Evolutionary conservation across 306 rosid genomes (phyloP).

Genomic region (Sechiopsis laciniata): DNA sequence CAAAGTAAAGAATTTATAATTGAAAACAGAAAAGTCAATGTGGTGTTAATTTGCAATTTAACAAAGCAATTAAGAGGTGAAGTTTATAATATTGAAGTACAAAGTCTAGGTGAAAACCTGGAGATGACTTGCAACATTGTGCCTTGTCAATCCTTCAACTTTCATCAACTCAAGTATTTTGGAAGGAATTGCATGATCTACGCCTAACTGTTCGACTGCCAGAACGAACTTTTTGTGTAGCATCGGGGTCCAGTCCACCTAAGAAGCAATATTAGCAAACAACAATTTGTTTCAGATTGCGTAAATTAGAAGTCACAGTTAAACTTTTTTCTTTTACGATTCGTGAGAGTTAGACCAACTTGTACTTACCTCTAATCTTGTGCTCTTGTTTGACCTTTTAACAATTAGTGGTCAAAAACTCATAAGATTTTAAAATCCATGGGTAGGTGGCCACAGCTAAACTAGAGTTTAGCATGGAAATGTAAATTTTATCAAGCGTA

Average conservation of each 20-base stretch:
- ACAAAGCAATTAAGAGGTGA: neutral
- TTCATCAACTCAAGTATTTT: slow-evolving; percentile 90
- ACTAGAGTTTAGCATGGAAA: neutral
- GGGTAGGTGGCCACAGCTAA: no score
- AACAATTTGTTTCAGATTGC: neutral
- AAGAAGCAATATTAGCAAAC: slow-evolving; percentile 14
- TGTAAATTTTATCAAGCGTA: neutral
- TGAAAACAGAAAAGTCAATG: neutral
- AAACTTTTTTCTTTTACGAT: no score
- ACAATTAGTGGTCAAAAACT: neutral
- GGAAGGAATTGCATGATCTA: slow-evolving; percentile 97
- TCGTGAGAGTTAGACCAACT: no score
- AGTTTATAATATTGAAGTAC: neutral
- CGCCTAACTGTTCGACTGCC: slow-evolving; percentile 84
- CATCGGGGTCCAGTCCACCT: slow-evolving; percentile 89
- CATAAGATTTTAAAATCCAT: no score
- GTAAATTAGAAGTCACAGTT: neutral
- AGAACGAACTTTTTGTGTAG: slow-evolving; percentile 77
- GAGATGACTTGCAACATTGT: slow-evolving; percentile 96
- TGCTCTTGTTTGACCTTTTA: neutral
- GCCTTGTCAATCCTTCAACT: slow-evolving; percentile 85
- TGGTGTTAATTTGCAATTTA: neutral
- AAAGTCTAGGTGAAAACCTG: slow-evolving; percentile 51
- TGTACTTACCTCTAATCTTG: no score
- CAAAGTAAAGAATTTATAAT: neutral